phyloP scores from a whole-genome alignment of 208 protist species.

The Trypanosomatidae sp. region DNA sequence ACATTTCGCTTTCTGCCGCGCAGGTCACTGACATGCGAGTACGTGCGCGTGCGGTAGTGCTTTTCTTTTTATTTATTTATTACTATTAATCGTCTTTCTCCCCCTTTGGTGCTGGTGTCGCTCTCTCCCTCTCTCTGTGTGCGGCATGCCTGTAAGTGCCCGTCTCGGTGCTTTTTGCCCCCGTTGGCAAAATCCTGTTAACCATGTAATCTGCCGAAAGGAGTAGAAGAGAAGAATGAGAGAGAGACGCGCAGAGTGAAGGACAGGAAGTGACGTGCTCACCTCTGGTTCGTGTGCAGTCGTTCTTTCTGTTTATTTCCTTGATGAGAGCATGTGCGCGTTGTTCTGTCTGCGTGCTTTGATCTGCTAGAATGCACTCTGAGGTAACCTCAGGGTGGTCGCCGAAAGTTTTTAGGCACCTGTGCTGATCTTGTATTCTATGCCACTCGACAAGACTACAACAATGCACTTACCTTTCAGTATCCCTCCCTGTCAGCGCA shows the following conservation, averaged over 20 bases:
- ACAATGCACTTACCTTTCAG: not conserved
- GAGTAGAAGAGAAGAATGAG: not conserved
- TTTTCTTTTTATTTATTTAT: not conserved
- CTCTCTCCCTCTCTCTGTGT: not conserved
- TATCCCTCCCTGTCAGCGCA: not conserved
- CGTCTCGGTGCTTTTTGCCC: not conserved
- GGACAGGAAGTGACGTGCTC: not conserved
- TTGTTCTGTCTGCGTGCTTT: not conserved
- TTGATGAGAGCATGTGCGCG: not conserved
- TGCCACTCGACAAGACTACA: no score
- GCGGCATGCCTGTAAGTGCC: not conserved
- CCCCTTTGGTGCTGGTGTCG: not conserved
- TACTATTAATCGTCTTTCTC: not conserved
- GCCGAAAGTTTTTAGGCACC: not conserved
- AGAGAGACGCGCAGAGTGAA: not conserved
- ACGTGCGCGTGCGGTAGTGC: not conserved
- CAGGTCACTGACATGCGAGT: not conserved
- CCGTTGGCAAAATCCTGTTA: not conserved
- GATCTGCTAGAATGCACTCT: not conserved
- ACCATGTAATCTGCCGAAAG: not conserved
- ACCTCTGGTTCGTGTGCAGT: not conserved
- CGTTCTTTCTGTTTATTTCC: not conserved
- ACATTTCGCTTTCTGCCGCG: not conserved
- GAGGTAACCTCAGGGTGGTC: not conserved
- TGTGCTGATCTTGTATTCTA: not conserved